These are phyloP conservation scores for Termitomyces titanicus DNA, from an alignment of 768 basidiomycete genomes.

Conservation along the genomic window DNA sequence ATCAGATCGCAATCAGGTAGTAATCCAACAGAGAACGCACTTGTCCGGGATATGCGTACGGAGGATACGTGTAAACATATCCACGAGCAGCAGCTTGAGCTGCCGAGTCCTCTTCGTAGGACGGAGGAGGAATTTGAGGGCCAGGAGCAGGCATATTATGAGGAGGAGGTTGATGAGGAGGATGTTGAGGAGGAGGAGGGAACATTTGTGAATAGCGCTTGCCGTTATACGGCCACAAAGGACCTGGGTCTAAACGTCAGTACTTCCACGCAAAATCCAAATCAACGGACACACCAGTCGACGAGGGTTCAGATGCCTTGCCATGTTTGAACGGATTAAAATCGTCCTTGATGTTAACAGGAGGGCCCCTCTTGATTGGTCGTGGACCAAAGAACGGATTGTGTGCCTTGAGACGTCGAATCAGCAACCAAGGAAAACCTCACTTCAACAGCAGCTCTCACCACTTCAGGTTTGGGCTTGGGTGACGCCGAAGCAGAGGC, in stretches of 20 bases:
- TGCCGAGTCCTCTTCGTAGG: slow-evolving; percentile 77
- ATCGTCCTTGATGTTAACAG: slow-evolving; percentile 90
- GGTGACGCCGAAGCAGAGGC: slow-evolving; percentile 54
- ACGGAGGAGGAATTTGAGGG: slow-evolving; percentile 66
- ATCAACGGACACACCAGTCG: slow-evolving; percentile 56
- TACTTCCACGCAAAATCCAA: not conserved
- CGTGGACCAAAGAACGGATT: slow-evolving; percentile 92
- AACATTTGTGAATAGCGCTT: slow-evolving; percentile 83
- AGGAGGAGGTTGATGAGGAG: slow-evolving; percentile 60
- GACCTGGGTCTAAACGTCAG: slow-evolving; percentile 38
- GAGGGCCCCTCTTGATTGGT: slow-evolving; percentile 65
- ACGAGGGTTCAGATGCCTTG: slow-evolving; percentile 72
- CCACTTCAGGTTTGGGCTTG: slow-evolving; percentile 60
- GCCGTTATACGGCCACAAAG: slow-evolving; percentile 86
- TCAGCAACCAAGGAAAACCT: slow-evolving; percentile 6
- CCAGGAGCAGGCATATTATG: slow-evolving; percentile 65
- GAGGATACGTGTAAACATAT: slow-evolving; percentile 74
- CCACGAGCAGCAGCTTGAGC: slow-evolving; percentile 55
- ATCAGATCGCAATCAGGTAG: not conserved
- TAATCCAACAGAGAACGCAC: slow-evolving; percentile 33
- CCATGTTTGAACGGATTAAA: slow-evolving; percentile 95
- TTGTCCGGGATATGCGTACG: slow-evolving; percentile 74
- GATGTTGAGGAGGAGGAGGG: slow-evolving; percentile 53
- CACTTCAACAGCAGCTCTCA: slow-evolving; percentile 18
- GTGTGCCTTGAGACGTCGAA: slow-evolving; percentile 36